These are phyloP conservation scores for Isoetes taiwanensis DNA, from an alignment of 75 land plant species.

Conservation along the genomic window DNA sequence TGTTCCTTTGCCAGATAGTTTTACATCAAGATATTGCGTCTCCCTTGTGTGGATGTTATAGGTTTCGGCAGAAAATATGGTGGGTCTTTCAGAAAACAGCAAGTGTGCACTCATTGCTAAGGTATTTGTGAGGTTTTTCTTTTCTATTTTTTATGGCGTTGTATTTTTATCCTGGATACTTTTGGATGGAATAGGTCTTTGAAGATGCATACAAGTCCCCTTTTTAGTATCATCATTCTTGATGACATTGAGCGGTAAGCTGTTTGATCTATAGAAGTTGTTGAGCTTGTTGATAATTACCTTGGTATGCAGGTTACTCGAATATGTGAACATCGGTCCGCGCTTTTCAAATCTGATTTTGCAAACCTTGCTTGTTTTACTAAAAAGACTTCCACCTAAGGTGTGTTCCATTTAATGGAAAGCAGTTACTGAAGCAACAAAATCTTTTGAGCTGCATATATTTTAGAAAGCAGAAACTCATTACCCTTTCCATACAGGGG, in stretches of 20 bases:
- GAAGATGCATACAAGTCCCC: conserved; percentile 99
- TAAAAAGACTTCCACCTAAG: conserved; percentile 87
- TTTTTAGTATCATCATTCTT: conserved; percentile 82
- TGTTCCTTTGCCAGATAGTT: not conserved
- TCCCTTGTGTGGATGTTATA: conserved; percentile 12
- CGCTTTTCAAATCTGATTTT: conserved; percentile 87
- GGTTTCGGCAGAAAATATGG: conserved; percentile 82
- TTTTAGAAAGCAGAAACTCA: not conserved
- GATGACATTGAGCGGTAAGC: conserved; percentile 94
- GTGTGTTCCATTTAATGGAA: conserved; percentile 16
- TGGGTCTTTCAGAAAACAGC: conserved; percentile 66
- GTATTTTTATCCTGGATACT: not conserved
- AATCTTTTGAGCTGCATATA: no score
- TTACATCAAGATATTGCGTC: not conserved
- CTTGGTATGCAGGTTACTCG: conserved; percentile 56
- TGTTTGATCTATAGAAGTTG: not conserved
- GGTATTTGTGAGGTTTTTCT: conserved; percentile 24
- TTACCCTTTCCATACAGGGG: conserved; percentile 35
- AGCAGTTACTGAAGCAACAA: not conserved
- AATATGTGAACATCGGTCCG: conserved; percentile 81
- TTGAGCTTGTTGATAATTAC: no score
- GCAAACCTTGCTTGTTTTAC: conserved; percentile 66
- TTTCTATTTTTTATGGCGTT: not conserved
- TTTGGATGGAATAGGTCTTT: conserved; percentile 53
- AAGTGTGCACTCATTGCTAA: conserved; percentile 83